These are phyloP conservation scores for Inga oerstediana DNA, from an alignment of 306 rosid genomes.

Conservation along the genomic window DNA sequence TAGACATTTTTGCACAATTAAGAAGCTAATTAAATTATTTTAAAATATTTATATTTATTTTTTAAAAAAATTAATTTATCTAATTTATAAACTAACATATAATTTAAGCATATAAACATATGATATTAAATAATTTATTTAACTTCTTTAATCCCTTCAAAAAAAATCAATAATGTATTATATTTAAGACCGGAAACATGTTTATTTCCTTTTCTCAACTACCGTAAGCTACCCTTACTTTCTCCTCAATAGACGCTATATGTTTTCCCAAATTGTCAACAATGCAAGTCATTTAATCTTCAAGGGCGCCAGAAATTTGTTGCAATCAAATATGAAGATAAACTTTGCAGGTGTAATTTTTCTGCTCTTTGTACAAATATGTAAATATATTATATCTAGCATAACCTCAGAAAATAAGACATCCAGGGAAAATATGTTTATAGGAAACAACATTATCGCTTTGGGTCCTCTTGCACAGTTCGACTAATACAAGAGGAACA, in stretches of 20 bases:
- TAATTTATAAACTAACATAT: too few species aligned
- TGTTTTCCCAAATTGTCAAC: background rate
- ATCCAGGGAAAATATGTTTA: background rate
- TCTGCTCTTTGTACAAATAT: background rate
- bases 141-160: too few species aligned
- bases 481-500: background rate
- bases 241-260: background rate
- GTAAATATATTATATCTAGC: background rate
- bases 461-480: background rate
- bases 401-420: background rate
- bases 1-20: too few species aligned
- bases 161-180: too few species aligned
- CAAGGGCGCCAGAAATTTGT: background rate
- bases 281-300: background rate
- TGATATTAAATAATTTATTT: too few species aligned
- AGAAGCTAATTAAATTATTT: too few species aligned
- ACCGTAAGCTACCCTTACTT: too few species aligned
- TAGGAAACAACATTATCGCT: background rate
- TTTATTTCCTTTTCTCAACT: too few species aligned
- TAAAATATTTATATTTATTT: too few species aligned
- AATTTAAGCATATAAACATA: too few species aligned
- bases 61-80: rapidly evolving
- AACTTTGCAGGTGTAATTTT: background rate
- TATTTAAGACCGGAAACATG: too few species aligned
- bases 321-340: background rate